phyloP scores from a whole-genome alignment of 148 eudicot species.

The Simmondsia chinensis region DNA sequence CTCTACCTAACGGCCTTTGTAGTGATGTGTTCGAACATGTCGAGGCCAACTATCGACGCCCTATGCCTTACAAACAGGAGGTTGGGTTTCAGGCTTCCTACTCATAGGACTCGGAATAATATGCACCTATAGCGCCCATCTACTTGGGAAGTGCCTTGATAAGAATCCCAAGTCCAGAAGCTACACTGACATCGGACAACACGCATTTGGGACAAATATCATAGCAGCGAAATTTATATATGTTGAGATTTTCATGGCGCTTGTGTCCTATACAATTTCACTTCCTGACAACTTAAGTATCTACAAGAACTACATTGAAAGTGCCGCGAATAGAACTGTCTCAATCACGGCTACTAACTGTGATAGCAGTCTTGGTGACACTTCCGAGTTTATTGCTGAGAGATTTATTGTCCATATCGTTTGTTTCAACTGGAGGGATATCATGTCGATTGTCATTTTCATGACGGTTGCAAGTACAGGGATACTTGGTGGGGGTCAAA shows the following conservation, averaged over 20 bases:
- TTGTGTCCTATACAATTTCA: constrained; percentile 78
- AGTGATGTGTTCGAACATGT: no score
- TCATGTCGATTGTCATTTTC: constrained; percentile 54
- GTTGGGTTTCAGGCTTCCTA: constrained; percentile 57
- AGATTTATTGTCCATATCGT: constrained; percentile 56
- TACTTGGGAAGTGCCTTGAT: constrained; percentile 67
- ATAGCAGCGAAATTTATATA: constrained; percentile 46
- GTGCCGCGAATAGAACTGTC: constrained; percentile 16
- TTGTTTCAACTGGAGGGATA: constrained; percentile 53
- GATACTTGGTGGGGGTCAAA: constrained; percentile 31
- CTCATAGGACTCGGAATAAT: constrained; percentile 47
- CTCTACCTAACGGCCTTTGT: no score
- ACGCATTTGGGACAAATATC: constrained; percentile 49
- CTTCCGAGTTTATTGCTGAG: constrained; percentile 73
- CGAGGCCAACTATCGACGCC: constrained; percentile 73
- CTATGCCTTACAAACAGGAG: constrained; percentile 60
- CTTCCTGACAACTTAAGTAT: constrained; percentile 71
- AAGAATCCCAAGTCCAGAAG: constrained; percentile 38
- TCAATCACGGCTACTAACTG: constrained; percentile 49
- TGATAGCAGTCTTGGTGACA: constrained; percentile 52
- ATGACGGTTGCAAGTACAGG: constrained; percentile 40
- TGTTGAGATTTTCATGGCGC: constrained; percentile 66
- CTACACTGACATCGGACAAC: constrained; percentile 59
- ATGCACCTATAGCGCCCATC: constrained; percentile 51
- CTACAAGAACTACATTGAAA: constrained; percentile 19